phyloP scores from a whole-genome alignment of 2,329 filamentous ascomycete species.

The Achaetomium macrosporum region DNA sequence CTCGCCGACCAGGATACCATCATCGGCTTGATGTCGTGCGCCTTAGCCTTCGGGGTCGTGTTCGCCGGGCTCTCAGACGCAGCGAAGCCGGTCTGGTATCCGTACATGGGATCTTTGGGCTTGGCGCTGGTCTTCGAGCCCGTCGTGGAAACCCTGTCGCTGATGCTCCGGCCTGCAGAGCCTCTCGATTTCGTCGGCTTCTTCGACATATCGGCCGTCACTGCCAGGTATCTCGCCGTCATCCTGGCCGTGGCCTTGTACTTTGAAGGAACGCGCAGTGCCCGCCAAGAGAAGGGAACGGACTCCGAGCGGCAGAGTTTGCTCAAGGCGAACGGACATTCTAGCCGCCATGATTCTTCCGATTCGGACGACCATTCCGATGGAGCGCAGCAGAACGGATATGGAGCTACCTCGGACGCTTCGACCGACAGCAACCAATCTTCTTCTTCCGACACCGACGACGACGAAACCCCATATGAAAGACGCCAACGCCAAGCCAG shows the following conservation, averaged over 20 bases:
- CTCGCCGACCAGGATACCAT: conserved; percentile 40
- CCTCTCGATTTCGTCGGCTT: conserved; percentile 18
- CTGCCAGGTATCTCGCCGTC: conserved; percentile 31
- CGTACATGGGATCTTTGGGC: conserved; percentile 57
- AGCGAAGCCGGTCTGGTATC: conserved; percentile 52
- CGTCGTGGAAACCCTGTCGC: conserved; percentile 31
- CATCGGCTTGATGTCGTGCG: conserved; percentile 55
- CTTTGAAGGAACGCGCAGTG: conserved; percentile 22
- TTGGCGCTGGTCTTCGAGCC: conserved; percentile 54
- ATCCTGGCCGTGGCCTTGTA: conserved; percentile 32
- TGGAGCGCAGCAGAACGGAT: conserved; percentile 27
- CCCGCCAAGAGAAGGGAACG: conserved; percentile 24
- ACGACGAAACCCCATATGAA: conserved; percentile 50
- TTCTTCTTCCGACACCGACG: conserved; percentile 28
- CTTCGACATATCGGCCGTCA: conserved; percentile 29
- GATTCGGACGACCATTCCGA: conserved; percentile 23
- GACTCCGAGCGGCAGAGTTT: conserved; percentile 57
- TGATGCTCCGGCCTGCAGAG: conserved; percentile 12
- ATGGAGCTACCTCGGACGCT: conserved; percentile 34
- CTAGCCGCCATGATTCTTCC: conserved; percentile 5
- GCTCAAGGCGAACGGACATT: conserved; percentile 39
- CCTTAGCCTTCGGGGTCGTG: conserved; percentile 59
- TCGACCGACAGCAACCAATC: conserved; percentile 23
- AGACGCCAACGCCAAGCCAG: conserved; percentile 47
- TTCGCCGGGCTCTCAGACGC: conserved; percentile 48